Conservation (phyloP, 2,329 filamentous ascomycete genomes). For the Neobulgaria alba region DNA sequence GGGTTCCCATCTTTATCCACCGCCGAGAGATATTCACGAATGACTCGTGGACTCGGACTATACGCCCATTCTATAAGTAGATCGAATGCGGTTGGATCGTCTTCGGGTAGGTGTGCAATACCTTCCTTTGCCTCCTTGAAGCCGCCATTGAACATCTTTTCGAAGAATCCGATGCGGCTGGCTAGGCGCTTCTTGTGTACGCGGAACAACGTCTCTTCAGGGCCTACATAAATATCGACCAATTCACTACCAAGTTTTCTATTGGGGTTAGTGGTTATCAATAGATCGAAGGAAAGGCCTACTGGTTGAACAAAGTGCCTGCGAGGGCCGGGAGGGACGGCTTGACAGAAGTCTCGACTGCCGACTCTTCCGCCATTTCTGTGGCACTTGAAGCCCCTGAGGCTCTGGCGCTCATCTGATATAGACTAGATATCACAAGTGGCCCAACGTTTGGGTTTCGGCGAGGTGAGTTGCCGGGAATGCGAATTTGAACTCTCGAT, state of each 20-base stretch:
- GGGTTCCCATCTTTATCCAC: not conserved
- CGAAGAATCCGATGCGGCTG: slow-evolving; percentile 6
- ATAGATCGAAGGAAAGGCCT: too few relatives aligned
- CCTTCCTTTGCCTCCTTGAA: slow-evolving; percentile 3
- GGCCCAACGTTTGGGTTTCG: too few relatives aligned
- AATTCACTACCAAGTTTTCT: slow-evolving; percentile 3
- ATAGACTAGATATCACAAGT: too few relatives aligned
- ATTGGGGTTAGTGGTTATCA: too few relatives aligned
- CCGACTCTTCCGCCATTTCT: too few relatives aligned
- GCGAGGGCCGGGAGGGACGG: too few relatives aligned
- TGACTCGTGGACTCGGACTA: not conserved
- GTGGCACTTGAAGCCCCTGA: too few relatives aligned
- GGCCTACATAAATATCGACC: slow-evolving; percentile 5
- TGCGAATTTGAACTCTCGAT: too few relatives aligned
- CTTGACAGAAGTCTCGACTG: too few relatives aligned
- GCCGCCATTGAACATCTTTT: slow-evolving; percentile 5
- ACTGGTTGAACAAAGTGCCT: too few relatives aligned
- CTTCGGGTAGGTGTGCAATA: slow-evolving; percentile 3
- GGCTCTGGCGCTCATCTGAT: too few relatives aligned
- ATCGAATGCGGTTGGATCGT: slow-evolving; percentile 3
- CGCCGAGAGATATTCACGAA: not conserved
- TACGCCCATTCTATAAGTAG: slow-evolving; percentile 7
- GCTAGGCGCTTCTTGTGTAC: slow-evolving; percentile 6
- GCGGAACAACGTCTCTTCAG: not conserved
- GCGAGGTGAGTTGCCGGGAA: too few relatives aligned